Percentiles rank a stretch among this genome's conserved stretches.
These are phyloP conservation scores for Aspergillus quadrilineatus DNA, from an alignment of 2,329 filamentous ascomycete species.

Conservation along the genomic window DNA sequence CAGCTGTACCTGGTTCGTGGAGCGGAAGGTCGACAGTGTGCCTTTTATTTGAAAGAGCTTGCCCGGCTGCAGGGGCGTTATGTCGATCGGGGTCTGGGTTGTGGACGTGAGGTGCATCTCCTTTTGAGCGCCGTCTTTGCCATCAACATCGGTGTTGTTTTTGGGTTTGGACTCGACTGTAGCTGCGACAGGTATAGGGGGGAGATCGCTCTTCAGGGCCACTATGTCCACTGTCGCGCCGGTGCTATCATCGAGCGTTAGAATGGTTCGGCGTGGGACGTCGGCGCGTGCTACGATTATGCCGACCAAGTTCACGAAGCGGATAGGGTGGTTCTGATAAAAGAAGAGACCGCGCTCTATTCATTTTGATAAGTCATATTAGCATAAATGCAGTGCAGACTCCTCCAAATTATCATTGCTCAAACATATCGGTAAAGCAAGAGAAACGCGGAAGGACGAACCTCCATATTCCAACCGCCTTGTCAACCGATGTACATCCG, in stretches of 20 bases:
- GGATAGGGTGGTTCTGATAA: constrained; percentile 70
- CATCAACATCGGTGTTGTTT: constrained; percentile 31
- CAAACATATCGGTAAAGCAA: background rate
- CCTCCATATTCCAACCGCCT: constrained; percentile 53
- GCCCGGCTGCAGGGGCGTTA: constrained; percentile 50
- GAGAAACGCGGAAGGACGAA: constrained; percentile 25
- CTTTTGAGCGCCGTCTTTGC: constrained; percentile 14
- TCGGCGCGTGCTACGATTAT: constrained; percentile 64
- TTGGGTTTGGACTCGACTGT: background rate
- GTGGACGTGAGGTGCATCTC: constrained; percentile 27
- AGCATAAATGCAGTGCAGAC: background rate
- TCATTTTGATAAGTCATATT: background rate
- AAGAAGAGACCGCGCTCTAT: constrained; percentile 61
- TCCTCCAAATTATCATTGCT: background rate
- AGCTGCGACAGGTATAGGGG: background rate
- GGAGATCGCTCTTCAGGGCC: constrained; percentile 35
- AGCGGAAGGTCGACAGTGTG: constrained; percentile 53
- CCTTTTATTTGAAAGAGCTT: constrained; percentile 58
- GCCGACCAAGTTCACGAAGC: constrained; percentile 71
- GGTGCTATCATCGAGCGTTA: constrained; percentile 63
- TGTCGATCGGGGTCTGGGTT: constrained; percentile 43
- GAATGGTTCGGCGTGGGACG: constrained; percentile 51
- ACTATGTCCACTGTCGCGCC: constrained; percentile 59
- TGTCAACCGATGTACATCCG: constrained; percentile 55
- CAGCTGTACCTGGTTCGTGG: constrained; percentile 53